Evolutionary conservation across 1,139 yeast genomes (phyloP).

Genomic region (Hansenula lynferdii): DNA sequence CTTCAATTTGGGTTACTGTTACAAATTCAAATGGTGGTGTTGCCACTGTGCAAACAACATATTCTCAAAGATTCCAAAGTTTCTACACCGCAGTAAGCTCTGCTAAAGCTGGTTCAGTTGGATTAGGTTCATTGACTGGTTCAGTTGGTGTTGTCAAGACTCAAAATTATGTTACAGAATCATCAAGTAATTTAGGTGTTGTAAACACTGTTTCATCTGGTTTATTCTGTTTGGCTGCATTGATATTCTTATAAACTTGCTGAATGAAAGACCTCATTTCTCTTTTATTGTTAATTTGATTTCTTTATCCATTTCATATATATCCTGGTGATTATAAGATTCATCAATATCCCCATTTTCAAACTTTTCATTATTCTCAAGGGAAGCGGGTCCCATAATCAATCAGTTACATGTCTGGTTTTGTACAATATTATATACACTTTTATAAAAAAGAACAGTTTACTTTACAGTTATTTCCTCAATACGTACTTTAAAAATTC

Average conservation of each 20-base stretch:
- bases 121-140: constrained; percentile 56
- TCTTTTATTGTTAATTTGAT: too few relatives aligned
- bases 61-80: constrained; percentile 44
- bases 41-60: constrained; percentile 41
- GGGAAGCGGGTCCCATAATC: too few relatives aligned
- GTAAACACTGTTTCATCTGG: constrained; percentile 12
- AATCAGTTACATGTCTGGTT: too few relatives aligned
- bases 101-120: constrained; percentile 48
- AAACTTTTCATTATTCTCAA: too few relatives aligned
- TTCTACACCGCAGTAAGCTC: constrained; percentile 34
- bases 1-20: constrained; percentile 47
- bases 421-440: too few relatives aligned
- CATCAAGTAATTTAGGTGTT: constrained; percentile 9
- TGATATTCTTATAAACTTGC: constrained; percentile 17
- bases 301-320: too few relatives aligned
- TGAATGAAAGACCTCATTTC: too few relatives aligned
- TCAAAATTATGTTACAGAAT: constrained; percentile 28
- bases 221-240: constrained; percentile 13
- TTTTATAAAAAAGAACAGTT: too few relatives aligned
- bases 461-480: too few relatives aligned
- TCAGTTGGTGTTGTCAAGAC: constrained; percentile 53
- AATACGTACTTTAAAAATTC: too few relatives aligned
- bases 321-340: too few relatives aligned
- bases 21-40: constrained; percentile 40
- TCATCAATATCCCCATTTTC: too few relatives aligned